Base-by-base conservation (phyloP, 2,329 filamentous ascomycete genomes). In the Claviceps sorghi region DNA sequence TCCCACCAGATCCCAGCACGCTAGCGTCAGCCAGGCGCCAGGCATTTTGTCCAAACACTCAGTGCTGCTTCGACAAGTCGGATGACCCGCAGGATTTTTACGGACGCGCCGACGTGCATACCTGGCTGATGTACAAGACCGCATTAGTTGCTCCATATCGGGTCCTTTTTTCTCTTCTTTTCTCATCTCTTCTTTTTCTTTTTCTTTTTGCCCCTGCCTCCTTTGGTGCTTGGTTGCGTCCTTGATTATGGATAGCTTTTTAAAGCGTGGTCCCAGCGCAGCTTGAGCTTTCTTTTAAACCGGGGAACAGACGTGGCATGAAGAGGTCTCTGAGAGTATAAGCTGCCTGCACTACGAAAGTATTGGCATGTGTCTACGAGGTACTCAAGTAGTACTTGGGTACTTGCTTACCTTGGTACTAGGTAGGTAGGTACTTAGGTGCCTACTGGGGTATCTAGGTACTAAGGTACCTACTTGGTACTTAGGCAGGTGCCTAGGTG, bases 61-160 rank as follows among this genome's bases (percentile, higher is more conserved):
- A 26, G 26, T 26, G 26, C 26, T 13, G n/a, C 40, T 13, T 38
- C 22, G 40, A 46, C 26, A 48, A 47, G 45, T 54, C 55, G 40
- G 52, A 53, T 57, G 55, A 54, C 54, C 55, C 48, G 22, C 50
- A 52, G 26, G 36, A 38, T 48, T 50, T 54, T 52, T 40, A 21
- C 41, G 26, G 36, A 38, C 7, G 36, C 36, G 36, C 36, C 36
- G 17, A 38, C 36, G 15, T 38, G 36, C 36, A 38, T 38, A n/a
- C 19, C 22, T 26, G 42, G 42, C 42, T 43, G 41, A 43, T 38
- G 17, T 38, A 15, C 36, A n/a, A 38, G 15, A n/a, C 36, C 36
- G 36, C 5, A n/a, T 38, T 38, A n/a, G 36, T n/a, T 38, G 34
- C 11, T 13, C 13, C 34, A 15, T 36, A 38, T 38, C 13, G 32